Evolutionary conservation across 345 rosid species (phyloP).

Genomic region (Populus deltoides): DNA sequence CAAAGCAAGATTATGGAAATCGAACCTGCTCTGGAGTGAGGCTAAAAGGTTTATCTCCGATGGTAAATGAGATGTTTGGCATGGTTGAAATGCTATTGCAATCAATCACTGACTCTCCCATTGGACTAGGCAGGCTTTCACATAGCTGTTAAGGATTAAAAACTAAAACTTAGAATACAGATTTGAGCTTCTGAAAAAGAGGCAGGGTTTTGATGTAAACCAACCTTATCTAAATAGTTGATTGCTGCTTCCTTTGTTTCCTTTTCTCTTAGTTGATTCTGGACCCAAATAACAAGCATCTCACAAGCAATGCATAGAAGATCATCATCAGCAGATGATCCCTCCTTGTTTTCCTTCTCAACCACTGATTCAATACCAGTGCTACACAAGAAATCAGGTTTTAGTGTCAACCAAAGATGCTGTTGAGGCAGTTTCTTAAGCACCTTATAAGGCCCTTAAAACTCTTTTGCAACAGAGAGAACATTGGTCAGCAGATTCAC

Average conservation of each 20-base stretch:
- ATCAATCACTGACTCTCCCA: slow-evolving; percentile 55
- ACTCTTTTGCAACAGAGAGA: not conserved
- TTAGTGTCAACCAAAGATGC: not conserved
- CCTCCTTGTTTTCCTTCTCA: slow-evolving; percentile 31
- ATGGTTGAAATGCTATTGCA: slow-evolving; percentile 43
- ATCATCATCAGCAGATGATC: slow-evolving; percentile 27
- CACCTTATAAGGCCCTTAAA: not conserved
- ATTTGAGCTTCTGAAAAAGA: not conserved
- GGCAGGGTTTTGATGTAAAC: not conserved
- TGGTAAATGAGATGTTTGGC: slow-evolving; percentile 65
- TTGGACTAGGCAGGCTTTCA: slow-evolving; percentile 66
- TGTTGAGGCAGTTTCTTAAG: not conserved
- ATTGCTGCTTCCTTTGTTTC: slow-evolving; percentile 52
- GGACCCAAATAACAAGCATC: slow-evolving; percentile 67
- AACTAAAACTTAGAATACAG: not conserved
- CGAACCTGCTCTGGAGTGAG: slow-evolving; percentile 72
- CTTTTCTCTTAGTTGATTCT: slow-evolving; percentile 57
- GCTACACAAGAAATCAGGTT: slow-evolving; percentile 25
- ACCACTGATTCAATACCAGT: slow-evolving; percentile 38
- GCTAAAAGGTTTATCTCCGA: slow-evolving; percentile 50
- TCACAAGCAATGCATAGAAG: slow-evolving; percentile 52
- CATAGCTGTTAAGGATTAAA: slow-evolving; percentile 44
- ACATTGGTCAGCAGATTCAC: not conserved
- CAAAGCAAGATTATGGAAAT: not conserved
- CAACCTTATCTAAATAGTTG: slow-evolving; percentile 53